Evolutionary conservation across 768 basidiomycete species (phyloP).

Genomic region (Suillus paluster): DNA sequence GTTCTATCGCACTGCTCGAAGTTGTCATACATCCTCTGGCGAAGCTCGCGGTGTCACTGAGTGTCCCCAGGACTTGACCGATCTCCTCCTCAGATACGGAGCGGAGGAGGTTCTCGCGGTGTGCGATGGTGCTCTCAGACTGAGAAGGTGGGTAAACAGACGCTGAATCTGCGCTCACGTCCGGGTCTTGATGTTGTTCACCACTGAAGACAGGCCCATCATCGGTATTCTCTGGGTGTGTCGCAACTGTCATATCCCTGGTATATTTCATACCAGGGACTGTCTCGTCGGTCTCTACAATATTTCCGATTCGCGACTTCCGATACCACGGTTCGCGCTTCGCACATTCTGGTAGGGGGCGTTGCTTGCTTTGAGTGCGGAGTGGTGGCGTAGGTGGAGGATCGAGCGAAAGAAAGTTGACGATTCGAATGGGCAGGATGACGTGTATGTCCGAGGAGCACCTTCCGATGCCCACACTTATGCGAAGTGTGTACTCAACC

Average conservation of each 20-base stretch:
- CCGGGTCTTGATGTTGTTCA: background rate
- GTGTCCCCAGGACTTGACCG: constrained; percentile 25
- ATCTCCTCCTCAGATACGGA: constrained; percentile 32
- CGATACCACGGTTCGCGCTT: constrained; percentile 34
- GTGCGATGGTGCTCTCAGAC: constrained; percentile 27
- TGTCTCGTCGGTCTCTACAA: constrained; percentile 23
- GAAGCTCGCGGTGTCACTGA: constrained; percentile 28
- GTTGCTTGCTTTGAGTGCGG: constrained; percentile 22
- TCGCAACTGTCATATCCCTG: constrained; percentile 31
- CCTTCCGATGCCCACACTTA: constrained; percentile 62
- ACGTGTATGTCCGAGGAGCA: constrained; percentile 68
- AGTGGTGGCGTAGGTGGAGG: constrained; percentile 58
- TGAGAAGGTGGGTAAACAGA: constrained; percentile 34
- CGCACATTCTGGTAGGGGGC: constrained; percentile 24
- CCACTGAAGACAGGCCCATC: constrained; percentile 13
- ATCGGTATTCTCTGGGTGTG: constrained; percentile 19
- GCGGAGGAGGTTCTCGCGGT: background rate
- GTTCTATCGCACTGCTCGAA: constrained; percentile 19
- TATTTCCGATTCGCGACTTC: constrained; percentile 23
- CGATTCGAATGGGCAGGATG: constrained; percentile 72
- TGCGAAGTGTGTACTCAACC: constrained; percentile 72
- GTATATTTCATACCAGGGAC: constrained; percentile 40
- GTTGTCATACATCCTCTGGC: constrained; percentile 24
- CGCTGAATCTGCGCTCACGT: constrained; percentile 21
- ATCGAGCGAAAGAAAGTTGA: constrained; percentile 88